Base-by-base conservation (phyloP, 2,329 filamentous ascomycete species). In the Chlorencoelia australis region DNA sequence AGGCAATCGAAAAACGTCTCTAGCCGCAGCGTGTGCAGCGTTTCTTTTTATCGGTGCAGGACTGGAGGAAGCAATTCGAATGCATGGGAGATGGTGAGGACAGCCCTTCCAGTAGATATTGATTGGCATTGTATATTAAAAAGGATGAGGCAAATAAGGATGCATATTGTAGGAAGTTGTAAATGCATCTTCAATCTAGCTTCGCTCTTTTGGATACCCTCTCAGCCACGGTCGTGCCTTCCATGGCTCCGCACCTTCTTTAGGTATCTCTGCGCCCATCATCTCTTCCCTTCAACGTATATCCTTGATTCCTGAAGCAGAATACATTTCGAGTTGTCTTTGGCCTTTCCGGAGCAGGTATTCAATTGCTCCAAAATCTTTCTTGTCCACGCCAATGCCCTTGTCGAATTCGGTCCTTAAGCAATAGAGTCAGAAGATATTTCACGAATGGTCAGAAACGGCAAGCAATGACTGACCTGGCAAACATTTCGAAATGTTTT, bases 381-480 rank as follows among this genome's bases (percentile, higher is more conserved):
- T 83, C 57, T 77, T 81, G 57, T 73, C 69, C 35, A 81, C 52
- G 7, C 57, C 50, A 15, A 67, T 54, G 52, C 77, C 47, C 55
- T 81, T 82, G 25, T 76, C 66, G 54, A 98, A 96, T 55, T 95
- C 86, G 18, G 66, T 59, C 48, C 84, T 88, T 19, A 42, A 7
- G n/a, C n/a, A n/a, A n/a, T n/a, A n/a, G n/a, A n/a, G 33, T 30
- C 15, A 40, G 35, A 17, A 22, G 3, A 5, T 10, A 6, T 18
- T 8, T 10, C 9, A 30, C 30, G 3, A 24, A 26, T 16, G 10
- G 18, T 7, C 4, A 14, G 5, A 21, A 13, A 16, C 6, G 15
- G 14, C 19, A 26, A 6, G 15, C 11, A 13, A 13, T 10, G 19
- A 55, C 64, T 40, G 57, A 81, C 76, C 77, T 74, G 32, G 72